Evolutionary conservation across 805 yeast genomes (phyloP), one percentile per base, ranked within the genome.

Genomic region (Lachancea cidri): DNA sequence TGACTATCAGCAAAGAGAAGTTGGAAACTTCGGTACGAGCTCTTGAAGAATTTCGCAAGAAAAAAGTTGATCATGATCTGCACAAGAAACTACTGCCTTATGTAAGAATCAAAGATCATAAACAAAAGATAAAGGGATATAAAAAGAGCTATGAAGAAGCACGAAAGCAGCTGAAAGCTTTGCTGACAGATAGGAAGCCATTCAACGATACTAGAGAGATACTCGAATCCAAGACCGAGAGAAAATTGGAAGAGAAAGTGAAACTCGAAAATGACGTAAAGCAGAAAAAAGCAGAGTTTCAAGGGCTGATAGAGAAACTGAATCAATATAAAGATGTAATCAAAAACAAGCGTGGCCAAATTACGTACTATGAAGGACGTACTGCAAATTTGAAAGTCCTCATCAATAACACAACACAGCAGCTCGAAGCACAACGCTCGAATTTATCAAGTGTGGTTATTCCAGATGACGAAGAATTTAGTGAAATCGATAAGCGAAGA

Each of bases 51-150:
- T 78, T 65, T 45, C 68, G 73, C 47, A 64, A 64, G 22, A 73
- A 77, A 42, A 66, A 70, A 31, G 47, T 57, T 29, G 74, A 76
- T 30, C 61, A 81, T 4, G 67, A 67, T 2, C 53, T 65, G 31
- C 81, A 79, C 55, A 64, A 67, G 39, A 69, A 70, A 36, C 50
- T 76, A 11, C 48, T 73, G 17, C 77, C 77, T 2, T 74, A 75
- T 49, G 77, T 74, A 15, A 68, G 67, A 22, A 54, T 73, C 5
- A 70, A 70, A 30, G 72, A 70, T 30, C 63, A 64, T 14, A 64
- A 62, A 32, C 47, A 44, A 4, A 57, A 58, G 19, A 53, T 65
- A 24, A 49, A 54, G 8, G 38, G 36, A 3, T 54, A 54, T 13
- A 61, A 64, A 44, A 47, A 41, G 6, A 58, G 57, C 17, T 51